A percentile compares a stretch with the other conserved stretches of the same genome.
phyloP scores from a whole-genome alignment of 805 yeast genomes.

The Hyphopichia homilentoma region DNA sequence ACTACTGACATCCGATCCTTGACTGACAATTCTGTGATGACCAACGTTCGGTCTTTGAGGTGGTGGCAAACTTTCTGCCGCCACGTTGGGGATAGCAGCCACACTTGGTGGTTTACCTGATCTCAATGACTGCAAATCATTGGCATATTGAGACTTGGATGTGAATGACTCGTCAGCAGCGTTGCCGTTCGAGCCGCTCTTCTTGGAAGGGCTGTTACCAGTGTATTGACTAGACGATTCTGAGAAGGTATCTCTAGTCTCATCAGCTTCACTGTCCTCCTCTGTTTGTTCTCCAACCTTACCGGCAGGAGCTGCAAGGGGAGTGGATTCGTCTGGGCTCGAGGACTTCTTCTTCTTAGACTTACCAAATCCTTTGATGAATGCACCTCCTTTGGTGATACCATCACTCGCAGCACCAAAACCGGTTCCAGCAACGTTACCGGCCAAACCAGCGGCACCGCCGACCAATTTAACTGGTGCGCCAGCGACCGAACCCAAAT shows the following conservation, averaged over 20 bases:
- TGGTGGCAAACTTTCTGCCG: slow-evolving; percentile 31
- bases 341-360: slow-evolving; percentile 13
- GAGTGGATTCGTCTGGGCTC: slow-evolving; percentile 2
- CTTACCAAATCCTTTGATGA: slow-evolving; percentile 30
- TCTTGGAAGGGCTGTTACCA: not conserved
- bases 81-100: slow-evolving; percentile 29
- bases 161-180: slow-evolving; percentile 3
- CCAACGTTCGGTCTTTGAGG: slow-evolving; percentile 33
- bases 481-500: slow-evolving; percentile 37
- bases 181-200: slow-evolving; percentile 2
- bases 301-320: slow-evolving; percentile 5
- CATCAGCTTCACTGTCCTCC: slow-evolving; percentile 4
- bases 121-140: slow-evolving; percentile 35
- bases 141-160: slow-evolving; percentile 15
- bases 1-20: slow-evolving; percentile 29
- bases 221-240: not conserved
- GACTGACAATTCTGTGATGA: slow-evolving; percentile 19
- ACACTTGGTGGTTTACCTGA: slow-evolving; percentile 21
- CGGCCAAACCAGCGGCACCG: slow-evolving; percentile 38
- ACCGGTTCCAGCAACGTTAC: slow-evolving; percentile 34
- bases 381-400: slow-evolving; percentile 43
- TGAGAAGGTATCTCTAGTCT: slow-evolving; percentile 1
- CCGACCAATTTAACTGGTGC: slow-evolving; percentile 46
- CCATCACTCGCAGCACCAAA: slow-evolving; percentile 46
- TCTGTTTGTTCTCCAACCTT: slow-evolving; percentile 9